Conservation (phyloP, 2,329 filamentous ascomycete species). For the Triangularia verruculosa region DNA sequence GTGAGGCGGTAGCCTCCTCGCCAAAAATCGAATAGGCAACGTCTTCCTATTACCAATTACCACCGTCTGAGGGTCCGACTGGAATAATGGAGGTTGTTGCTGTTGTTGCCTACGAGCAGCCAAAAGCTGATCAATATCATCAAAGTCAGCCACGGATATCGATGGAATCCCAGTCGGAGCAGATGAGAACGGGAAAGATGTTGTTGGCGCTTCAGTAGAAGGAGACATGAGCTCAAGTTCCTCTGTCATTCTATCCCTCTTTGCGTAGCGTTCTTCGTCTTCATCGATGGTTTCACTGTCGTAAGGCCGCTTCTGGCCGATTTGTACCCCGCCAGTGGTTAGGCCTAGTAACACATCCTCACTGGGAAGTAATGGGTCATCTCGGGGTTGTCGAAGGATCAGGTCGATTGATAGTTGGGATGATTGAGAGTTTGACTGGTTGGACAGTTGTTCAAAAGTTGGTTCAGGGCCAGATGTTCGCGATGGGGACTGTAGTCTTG, state of each 20-base stretch:
- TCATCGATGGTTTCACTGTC: constrained; percentile 27
- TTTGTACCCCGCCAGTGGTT: constrained; percentile 12
- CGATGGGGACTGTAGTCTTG: constrained; percentile 16
- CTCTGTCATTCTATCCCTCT: constrained; percentile 31
- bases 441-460: constrained; percentile 12
- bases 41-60: not conserved
- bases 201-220: not conserved
- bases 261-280: constrained; percentile 26
- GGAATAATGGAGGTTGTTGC: not conserved
- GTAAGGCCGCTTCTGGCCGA: constrained; percentile 25
- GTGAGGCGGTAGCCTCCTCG: not conserved
- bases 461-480: constrained; percentile 12
- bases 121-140: not conserved
- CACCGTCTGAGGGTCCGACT: not conserved
- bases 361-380: constrained; percentile 3
- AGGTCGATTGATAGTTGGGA: not conserved
- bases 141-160: not conserved
- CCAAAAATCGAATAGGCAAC: constrained; percentile 6
- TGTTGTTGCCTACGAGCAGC: not conserved
- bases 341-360: constrained; percentile 27
- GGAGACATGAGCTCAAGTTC: constrained; percentile 30
- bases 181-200: not conserved
- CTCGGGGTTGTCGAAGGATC: constrained; percentile 7
- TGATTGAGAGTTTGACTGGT: constrained; percentile 10
- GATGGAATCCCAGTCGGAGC: not conserved